These are phyloP conservation scores for Diplodia scrobiculata DNA, from an alignment of 2,329 filamentous ascomycete genomes.

Conservation along the genomic window DNA sequence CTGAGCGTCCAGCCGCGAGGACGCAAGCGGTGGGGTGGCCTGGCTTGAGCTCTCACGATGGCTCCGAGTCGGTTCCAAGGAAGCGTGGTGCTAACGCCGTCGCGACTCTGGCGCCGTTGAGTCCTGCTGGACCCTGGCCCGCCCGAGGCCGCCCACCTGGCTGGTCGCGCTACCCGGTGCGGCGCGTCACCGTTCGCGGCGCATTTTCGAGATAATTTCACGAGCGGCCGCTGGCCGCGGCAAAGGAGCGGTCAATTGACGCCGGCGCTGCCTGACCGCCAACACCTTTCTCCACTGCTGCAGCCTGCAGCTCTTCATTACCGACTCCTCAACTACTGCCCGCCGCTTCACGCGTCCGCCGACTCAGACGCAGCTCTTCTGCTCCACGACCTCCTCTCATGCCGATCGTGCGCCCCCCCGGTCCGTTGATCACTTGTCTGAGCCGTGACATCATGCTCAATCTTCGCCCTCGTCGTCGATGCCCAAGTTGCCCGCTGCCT, in stretches of 20 bases:
- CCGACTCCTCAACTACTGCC: neutral
- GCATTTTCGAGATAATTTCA: conserved; percentile 18
- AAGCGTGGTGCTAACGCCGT: conserved; percentile 12
- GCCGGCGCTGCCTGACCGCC: conserved; percentile 1
- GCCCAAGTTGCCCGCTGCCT: conserved; percentile 43
- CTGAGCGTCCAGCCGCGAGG: conserved; percentile 15
- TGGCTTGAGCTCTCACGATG: conserved; percentile 13
- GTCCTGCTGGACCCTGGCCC: conserved; percentile 17
- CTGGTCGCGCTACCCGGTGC: conserved; percentile 9
- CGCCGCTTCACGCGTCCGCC: too few relatives aligned
- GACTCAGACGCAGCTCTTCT: neutral
- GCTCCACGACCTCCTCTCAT: neutral
- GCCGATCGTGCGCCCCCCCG: conserved; percentile 4
- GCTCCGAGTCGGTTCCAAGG: neutral
- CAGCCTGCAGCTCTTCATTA: conserved; percentile 2
- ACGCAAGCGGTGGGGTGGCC: neutral
- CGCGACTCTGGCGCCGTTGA: conserved; percentile 5
- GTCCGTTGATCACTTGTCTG: conserved; percentile 15
- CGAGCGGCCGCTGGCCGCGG: neutral
- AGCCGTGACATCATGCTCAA: conserved; percentile 32
- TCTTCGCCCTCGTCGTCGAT: conserved; percentile 42
- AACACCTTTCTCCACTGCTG: neutral
- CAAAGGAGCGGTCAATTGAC: conserved; percentile 21
- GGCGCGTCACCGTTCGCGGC: conserved; percentile 2
- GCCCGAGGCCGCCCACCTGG: conserved; percentile 16